phyloP scores from a whole-genome alignment of 228 moss, liverwort and hornwort genomes.

The Sphagnum magellanicum region DNA sequence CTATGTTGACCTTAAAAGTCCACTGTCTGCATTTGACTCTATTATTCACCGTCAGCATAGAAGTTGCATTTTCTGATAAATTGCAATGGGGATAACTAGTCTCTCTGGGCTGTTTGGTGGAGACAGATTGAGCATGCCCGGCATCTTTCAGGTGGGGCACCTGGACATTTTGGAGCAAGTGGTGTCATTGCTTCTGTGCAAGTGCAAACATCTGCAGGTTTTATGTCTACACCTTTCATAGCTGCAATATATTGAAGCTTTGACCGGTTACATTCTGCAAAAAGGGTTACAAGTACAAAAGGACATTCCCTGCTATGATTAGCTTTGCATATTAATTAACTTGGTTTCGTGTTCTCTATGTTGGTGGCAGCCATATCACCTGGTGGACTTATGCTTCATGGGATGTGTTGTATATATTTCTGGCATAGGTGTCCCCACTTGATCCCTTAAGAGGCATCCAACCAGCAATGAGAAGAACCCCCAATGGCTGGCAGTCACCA shows the following conservation, averaged over 20 bases:
- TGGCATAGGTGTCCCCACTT: slow-evolving; percentile 52
- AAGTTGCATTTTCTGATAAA: not conserved
- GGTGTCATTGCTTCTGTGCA: slow-evolving; percentile 83
- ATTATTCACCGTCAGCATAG: no score
- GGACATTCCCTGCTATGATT: no score
- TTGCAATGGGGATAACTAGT: not conserved
- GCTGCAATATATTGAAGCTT: not conserved
- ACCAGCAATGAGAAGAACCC: slow-evolving; percentile 72
- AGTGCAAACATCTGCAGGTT: slow-evolving; percentile 8
- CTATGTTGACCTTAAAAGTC: not conserved
- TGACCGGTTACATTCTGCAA: not conserved
- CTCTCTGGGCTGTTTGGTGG: not conserved
- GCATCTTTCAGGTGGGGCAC: slow-evolving; percentile 62
- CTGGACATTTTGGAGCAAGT: slow-evolving; percentile 53
- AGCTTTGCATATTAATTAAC: no score
- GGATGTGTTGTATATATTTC: no score
- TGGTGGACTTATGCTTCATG: slow-evolving; percentile 5
- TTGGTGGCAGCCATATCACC: slow-evolving; percentile 65
- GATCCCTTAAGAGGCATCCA: slow-evolving; percentile 67
- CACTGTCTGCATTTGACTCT: not conserved
- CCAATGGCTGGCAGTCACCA: slow-evolving; percentile 39
- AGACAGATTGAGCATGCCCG: slow-evolving; percentile 84
- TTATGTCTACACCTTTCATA: not conserved
- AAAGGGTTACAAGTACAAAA: no score
- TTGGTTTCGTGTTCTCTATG: not conserved